Percentiles rank a stretch among this genome's conserved stretches.
Evolutionary conservation across 1,284 basidiomycete genomes (phyloP).

Genomic region (Boletus semigastroideus): DNA sequence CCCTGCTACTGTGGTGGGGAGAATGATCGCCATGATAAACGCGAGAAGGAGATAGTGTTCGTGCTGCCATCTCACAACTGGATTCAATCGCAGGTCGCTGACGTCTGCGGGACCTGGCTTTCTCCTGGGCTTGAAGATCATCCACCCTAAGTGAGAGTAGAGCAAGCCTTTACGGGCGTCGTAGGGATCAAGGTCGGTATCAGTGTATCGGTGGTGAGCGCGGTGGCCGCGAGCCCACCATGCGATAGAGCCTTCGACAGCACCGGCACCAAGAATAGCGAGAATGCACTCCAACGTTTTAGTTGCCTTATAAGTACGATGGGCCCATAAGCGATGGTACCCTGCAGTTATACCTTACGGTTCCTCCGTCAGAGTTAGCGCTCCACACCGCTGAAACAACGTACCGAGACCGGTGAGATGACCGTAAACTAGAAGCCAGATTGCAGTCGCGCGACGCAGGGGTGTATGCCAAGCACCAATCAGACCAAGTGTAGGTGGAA

Average conservation of each 20-base stretch:
- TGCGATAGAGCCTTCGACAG: conserved; percentile 84
- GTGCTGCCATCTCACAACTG: conserved; percentile 84
- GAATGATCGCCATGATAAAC: conserved; percentile 65
- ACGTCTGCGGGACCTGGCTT: conserved; percentile 86
- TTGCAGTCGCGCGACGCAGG: conserved; percentile 59
- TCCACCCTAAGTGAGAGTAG: conserved; percentile 86
- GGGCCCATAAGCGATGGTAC: conserved; percentile 89
- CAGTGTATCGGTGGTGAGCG: conserved; percentile 90
- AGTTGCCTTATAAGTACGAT: conserved; percentile 83
- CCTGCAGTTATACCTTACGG: conserved; percentile 59
- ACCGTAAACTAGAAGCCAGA: conserved; percentile 75
- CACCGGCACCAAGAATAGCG: conserved; percentile 77
- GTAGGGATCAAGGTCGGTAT: conserved; percentile 92
- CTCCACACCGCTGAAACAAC: conserved; percentile 7
- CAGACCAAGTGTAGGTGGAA: conserved; percentile 21
- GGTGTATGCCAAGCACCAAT: conserved; percentile 37
- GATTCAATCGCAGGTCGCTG: conserved; percentile 74
- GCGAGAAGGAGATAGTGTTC: conserved; percentile 71
- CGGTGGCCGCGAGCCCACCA: conserved; percentile 92
- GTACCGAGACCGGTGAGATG: conserved; percentile 75
- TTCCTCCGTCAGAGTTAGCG: background rate
- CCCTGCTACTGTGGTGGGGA: conserved; percentile 76
- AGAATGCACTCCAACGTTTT: conserved; percentile 76
- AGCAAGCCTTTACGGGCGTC: conserved; percentile 80
- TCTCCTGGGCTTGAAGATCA: conserved; percentile 83